Conservation (phyloP, 306 rosid species). For the Pueraria montana region DNA sequence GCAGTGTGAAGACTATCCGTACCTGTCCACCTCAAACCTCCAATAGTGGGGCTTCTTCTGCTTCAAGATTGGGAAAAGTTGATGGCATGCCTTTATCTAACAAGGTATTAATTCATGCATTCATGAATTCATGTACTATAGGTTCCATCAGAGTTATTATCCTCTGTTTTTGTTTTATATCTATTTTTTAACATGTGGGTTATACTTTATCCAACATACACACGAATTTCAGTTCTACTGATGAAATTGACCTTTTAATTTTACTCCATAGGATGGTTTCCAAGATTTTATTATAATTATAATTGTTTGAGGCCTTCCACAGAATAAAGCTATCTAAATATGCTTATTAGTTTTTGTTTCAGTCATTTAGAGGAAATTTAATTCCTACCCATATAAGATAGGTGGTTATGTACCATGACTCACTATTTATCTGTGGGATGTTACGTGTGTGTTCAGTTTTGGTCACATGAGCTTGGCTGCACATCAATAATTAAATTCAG, state of each 20-base stretch:
- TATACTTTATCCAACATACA: conserved; percentile 32
- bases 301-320: conserved; percentile 15
- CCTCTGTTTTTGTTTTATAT: conserved; percentile 21
- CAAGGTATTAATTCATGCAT: conserved; percentile 64
- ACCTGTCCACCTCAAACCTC: conserved; percentile 95
- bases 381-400: neutral
- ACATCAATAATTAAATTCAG: conserved; percentile 35
- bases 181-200: conserved; percentile 14
- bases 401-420: conserved; percentile 18
- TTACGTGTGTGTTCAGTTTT: conserved; percentile 29
- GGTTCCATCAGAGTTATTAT: conserved; percentile 30
- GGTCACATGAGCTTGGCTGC: conserved; percentile 27
- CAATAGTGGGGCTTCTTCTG: conserved; percentile 73
- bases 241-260: conserved; percentile 29
- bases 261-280: conserved; percentile 34
- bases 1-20: conserved; percentile 93
- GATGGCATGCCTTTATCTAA: conserved; percentile 78
- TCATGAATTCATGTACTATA: conserved; percentile 16
- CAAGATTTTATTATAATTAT: neutral
- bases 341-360: conserved; percentile 30
- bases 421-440: conserved; percentile 3
- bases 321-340: conserved; percentile 20
- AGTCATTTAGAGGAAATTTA: conserved; percentile 9
- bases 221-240: conserved; percentile 13
- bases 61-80: conserved; percentile 79